Conservation (phyloP, 225 moss, liverwort and hornwort species). For the Polytrichum commune region DNA sequence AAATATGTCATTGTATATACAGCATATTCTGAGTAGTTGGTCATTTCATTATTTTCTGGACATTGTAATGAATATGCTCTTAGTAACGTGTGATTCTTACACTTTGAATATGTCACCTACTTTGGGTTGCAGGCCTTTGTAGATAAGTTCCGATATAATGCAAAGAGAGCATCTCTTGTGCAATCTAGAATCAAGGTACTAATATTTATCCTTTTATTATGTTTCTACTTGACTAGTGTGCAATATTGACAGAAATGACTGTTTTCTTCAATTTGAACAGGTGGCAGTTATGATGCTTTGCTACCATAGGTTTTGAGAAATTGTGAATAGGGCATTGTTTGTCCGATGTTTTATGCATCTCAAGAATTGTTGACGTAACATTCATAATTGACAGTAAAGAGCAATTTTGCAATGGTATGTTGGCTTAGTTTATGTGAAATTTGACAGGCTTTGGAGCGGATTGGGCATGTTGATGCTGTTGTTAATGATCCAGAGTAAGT, state of each 20-base stretch:
- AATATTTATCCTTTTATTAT: not conserved
- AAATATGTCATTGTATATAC: too few species aligned
- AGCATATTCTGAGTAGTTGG: too few species aligned
- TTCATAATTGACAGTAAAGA: not conserved
- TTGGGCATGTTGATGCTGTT: constrained; percentile 97
- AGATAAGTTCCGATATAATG: constrained; percentile 98
- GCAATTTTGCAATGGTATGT: not conserved
- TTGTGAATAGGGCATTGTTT: too few species aligned
- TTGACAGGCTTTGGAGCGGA: constrained; percentile 86
- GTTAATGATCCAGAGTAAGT: constrained; percentile 98
- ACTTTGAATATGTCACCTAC: not conserved
- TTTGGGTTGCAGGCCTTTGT: constrained; percentile 76
- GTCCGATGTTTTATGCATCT: too few species aligned
- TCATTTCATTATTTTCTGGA: too few species aligned
- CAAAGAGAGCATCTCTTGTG: constrained; percentile 94
- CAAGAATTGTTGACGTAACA: too few species aligned
- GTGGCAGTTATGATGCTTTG: not conserved
- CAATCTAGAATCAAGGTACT: constrained; percentile 98
- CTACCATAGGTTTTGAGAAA: not conserved
- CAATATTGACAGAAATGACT: too few species aligned
- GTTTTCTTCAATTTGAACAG: too few species aligned
- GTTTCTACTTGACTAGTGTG: too few species aligned
- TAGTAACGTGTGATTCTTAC: too few species aligned
- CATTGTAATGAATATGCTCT: too few species aligned
- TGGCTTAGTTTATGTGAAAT: too few species aligned